These are phyloP conservation scores for Fraxinus quadrangulata DNA, from an alignment of 257 asterid species.

Conservation along the genomic window DNA sequence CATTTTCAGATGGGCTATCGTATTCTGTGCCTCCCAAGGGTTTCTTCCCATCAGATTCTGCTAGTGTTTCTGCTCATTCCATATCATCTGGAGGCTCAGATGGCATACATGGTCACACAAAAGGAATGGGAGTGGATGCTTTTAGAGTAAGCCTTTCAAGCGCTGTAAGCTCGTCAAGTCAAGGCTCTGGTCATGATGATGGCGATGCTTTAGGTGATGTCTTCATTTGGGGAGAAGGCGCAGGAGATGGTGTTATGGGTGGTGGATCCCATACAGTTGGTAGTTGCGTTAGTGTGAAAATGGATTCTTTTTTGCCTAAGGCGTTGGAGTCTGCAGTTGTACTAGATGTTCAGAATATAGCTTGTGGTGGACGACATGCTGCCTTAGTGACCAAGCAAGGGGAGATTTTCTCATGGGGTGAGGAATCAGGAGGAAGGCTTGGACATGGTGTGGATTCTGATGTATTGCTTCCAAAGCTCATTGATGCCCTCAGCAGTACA, in stretches of 20 bases:
- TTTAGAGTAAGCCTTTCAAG: constrained; percentile 96
- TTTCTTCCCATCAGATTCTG: constrained; percentile 75
- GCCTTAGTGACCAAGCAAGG: constrained; percentile 88
- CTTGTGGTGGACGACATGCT: constrained; percentile 88
- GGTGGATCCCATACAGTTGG: constrained; percentile 68
- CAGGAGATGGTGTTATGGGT: constrained; percentile 78
- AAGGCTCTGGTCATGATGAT: constrained; percentile 96
- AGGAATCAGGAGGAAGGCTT: constrained; percentile 89
- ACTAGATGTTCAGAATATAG: constrained; percentile 84
- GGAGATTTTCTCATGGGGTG: constrained; percentile 92
- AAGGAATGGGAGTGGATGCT: constrained; percentile 77
- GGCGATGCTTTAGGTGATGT: constrained; percentile 94
- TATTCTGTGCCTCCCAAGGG: constrained; percentile 78
- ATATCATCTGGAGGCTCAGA: constrained; percentile 88
- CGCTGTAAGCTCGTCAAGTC: constrained; percentile 96
- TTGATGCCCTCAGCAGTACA: constrained; percentile 68
- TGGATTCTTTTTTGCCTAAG: constrained; percentile 78
- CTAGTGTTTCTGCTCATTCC: constrained; percentile 68
- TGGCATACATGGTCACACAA: constrained; percentile 67
- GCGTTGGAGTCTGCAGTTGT: constrained; percentile 91
- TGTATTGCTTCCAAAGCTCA: constrained; percentile 78
- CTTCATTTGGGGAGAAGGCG: constrained; percentile 92
- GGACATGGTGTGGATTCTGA: constrained; percentile 96
- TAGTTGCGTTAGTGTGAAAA: constrained; percentile 46
- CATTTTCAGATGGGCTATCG: constrained; percentile 65